Percentiles rank a stretch among this genome's conserved stretches.
phyloP scores from a whole-genome alignment of 176 grass and related monocot species.

The Zoysia japonica region DNA sequence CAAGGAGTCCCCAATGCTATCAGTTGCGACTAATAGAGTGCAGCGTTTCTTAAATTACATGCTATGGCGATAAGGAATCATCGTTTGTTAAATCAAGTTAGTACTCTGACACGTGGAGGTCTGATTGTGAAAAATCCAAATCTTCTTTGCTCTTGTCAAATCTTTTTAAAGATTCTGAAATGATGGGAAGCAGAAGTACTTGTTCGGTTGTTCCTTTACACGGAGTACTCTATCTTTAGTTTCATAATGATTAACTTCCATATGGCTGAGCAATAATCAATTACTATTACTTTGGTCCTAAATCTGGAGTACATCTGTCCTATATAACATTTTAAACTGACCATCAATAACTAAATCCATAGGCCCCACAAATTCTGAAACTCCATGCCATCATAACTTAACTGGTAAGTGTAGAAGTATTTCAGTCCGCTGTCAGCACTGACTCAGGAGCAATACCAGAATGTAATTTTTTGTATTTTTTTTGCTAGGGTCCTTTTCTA shows the following conservation, averaged over 20 bases:
- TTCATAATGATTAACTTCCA: constrained; percentile 19
- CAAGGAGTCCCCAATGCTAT: background rate
- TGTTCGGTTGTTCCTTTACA: background rate
- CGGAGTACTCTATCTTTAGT: background rate
- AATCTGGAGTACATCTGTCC: too few relatives aligned
- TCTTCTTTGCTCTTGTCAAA: background rate
- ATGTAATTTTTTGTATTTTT: constrained; percentile 18
- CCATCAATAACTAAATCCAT: too few relatives aligned
- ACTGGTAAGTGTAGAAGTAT: background rate
- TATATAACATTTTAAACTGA: too few relatives aligned
- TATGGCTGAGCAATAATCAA: background rate
- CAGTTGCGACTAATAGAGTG: background rate
- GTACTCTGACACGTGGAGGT: background rate
- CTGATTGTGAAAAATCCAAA: constrained; percentile 5
- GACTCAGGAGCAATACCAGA: constrained; percentile 31
- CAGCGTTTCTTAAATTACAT: background rate
- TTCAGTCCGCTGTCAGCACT: background rate
- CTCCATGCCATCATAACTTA: background rate
- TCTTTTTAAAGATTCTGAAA: constrained; percentile 26
- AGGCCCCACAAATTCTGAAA: background rate
- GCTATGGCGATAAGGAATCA: background rate
- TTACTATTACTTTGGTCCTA: background rate
- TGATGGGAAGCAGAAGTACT: background rate
- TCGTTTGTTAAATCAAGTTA: constrained; percentile 16
- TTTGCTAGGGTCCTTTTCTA: background rate